These are phyloP conservation scores for Sodiomyces alkalinus DNA, from an alignment of 2,329 filamentous ascomycete genomes.

Conservation along the genomic window DNA sequence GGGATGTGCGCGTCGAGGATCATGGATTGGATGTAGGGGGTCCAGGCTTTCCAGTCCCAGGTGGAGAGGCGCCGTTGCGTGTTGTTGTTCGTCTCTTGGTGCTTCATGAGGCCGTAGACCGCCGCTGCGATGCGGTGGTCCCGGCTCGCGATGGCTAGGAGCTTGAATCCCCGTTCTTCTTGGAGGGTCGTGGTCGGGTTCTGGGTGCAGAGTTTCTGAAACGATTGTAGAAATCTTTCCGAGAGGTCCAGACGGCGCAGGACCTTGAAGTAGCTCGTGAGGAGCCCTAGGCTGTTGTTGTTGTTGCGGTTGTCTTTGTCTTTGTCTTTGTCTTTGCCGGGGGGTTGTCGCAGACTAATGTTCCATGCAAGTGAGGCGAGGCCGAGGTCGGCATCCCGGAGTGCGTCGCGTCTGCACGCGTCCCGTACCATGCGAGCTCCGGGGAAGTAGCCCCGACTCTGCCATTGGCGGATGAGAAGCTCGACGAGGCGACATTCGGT, in stretches of 20 bases:
- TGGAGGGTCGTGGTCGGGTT: not conserved
- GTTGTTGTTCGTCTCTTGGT: conserved; percentile 2
- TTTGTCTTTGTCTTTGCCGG: too few relatives aligned
- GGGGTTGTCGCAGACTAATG: not conserved
- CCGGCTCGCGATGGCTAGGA: conserved; percentile 7
- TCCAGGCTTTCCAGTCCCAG: conserved; percentile 20
- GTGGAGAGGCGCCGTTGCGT: conserved; percentile 3
- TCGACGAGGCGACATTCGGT: conserved; percentile 7
- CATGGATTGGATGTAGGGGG: conserved; percentile 15
- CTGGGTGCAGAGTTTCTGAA: conserved; percentile 2
- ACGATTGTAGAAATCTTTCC: conserved; percentile 6
- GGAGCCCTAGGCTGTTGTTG: not conserved
- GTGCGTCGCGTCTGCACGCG: conserved; percentile 1
- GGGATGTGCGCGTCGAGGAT: conserved; percentile 15
- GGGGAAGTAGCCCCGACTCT: conserved; percentile 7
- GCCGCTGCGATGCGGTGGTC: conserved; percentile 13
- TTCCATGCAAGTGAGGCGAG: conserved; percentile 3
- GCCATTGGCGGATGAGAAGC: conserved; percentile 10
- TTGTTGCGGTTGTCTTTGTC: too few relatives aligned
- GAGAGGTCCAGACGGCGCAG: conserved; percentile 7
- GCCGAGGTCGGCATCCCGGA: not conserved
- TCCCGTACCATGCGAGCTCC: not conserved
- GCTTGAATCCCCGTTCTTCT: conserved; percentile 2
- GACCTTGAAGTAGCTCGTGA: conserved; percentile 7
- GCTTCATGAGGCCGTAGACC: conserved; percentile 9